Base-by-base conservation (phyloP, 2,329 filamentous ascomycete genomes). In the Calonectria pauciramosa region DNA sequence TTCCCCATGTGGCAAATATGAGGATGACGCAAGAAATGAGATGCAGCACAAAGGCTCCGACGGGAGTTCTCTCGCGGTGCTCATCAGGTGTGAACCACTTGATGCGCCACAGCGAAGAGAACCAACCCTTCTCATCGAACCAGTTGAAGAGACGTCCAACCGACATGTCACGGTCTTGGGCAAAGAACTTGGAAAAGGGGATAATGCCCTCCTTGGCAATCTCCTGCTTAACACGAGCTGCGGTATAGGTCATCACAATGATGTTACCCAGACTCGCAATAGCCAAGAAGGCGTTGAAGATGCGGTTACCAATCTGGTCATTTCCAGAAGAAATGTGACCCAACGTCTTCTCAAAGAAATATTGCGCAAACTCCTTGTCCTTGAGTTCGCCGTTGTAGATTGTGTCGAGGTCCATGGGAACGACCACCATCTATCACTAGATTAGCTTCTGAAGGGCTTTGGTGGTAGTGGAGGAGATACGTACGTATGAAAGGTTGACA, bases 131-230 rank as follows among this genome's bases (percentile, higher is more conserved):
- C 38, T 75, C 77, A 32, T 82, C 78, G 51, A 85, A 77, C 81
- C 82, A 85, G 1, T 60, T 54, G 7, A 86, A 71, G 0, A 86
- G 72, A 2, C 84, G 80, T 0, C 84, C 84, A 4, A 86, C 26
- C 1, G 83, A 85, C 36, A 85, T 75, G 30, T 86, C 84, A 2
- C 76, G 78, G 52, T 85, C 83, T 51, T 83, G 82, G 2, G 86
- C 88, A 74, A 90, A 88, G 81, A 90, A 88, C 44, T 85, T 84
- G 4, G 88, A 85, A 68, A 83, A 89, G 0, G 89, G 89, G 2
- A 91, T 82, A 68, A 91, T 87, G 0, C 90, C 90, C 79, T 91
- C 88, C 77, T 92, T 91, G 10, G 90, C 90, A 54, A 92, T 90
- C 78, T 92, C 90, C 78, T 92, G 90, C 79, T 92, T 91, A 23